Percentiles rank a stretch among this genome's conserved stretches.
These are phyloP conservation scores for Rosa lucieae DNA, from an alignment of 306 rosid species.

Conservation along the genomic window DNA sequence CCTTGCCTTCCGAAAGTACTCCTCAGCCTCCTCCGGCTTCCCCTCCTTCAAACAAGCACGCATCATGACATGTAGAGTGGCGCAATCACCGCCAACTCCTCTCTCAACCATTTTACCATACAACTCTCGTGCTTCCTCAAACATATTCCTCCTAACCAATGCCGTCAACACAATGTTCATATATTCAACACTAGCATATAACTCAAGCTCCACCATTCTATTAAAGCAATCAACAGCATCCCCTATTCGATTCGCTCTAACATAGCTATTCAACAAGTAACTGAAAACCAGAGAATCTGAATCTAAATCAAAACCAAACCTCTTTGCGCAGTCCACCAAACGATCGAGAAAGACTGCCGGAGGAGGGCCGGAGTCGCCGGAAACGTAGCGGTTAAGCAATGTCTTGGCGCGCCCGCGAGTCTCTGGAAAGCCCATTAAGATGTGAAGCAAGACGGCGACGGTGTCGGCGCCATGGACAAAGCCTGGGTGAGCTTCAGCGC, in stretches of 20 bases:
- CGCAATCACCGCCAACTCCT: slow-evolving; percentile 46
- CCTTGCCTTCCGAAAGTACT: slow-evolving; percentile 39
- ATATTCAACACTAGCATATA: slow-evolving; percentile 38
- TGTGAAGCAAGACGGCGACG: slow-evolving; percentile 57
- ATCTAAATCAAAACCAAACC: slow-evolving; percentile 40
- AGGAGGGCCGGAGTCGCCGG: slow-evolving; percentile 37
- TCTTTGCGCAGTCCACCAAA: slow-evolving; percentile 42
- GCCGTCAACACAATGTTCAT: slow-evolving; percentile 54
- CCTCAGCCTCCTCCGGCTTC: slow-evolving; percentile 47
- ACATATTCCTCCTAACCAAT: slow-evolving; percentile 56
- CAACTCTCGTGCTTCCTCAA: slow-evolving; percentile 33
- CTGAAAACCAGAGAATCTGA: slow-evolving; percentile 46
- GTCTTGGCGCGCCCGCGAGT: slow-evolving; percentile 19
- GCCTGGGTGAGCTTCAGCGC: slow-evolving; percentile 23
- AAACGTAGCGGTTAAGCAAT: slow-evolving; percentile 42
- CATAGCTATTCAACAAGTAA: slow-evolving; percentile 56
- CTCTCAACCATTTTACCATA: slow-evolving; percentile 48
- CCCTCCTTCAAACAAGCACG: slow-evolving; percentile 51
- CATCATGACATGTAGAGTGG: slow-evolving; percentile 49
- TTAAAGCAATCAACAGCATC: slow-evolving; percentile 54
- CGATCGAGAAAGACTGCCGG: slow-evolving; percentile 32
- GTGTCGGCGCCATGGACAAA: slow-evolving; percentile 38
- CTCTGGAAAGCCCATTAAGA: slow-evolving; percentile 30
- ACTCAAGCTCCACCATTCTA: slow-evolving; percentile 45
- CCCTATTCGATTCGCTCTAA: slow-evolving; percentile 49